Base-by-base conservation (phyloP, 805 yeast genomes). In the Candida anglica region DNA sequence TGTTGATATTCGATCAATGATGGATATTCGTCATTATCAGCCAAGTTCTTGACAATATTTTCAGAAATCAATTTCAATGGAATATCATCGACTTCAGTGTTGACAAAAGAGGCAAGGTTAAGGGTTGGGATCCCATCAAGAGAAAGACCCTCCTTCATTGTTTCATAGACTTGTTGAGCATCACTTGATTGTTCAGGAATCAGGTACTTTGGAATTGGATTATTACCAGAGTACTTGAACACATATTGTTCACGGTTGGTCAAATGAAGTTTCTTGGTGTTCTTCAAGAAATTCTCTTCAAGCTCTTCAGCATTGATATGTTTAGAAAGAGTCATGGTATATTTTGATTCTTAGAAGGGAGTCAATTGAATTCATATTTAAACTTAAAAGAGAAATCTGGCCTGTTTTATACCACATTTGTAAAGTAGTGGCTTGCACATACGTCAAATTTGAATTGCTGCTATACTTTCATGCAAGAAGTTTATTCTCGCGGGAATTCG, bases 1-100 rank as follows among this genome's bases (percentile, higher is more conserved):
- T 81, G 73, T 41, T 89, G 94, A 40, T 86, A 52, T 38, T 82
- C 91, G 48, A 85, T 67, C 56, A 88, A 57, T 30, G 88, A 82
- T 7, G 97, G 96, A 56, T 88, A 88, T 66, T 88, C 97, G 55
- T 89, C 96, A 47, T 82, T 81, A 59, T 88, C 97, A 6, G 96
- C 96, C 50, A 88, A 67, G 58, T 88, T 88, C 69, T 89, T 88
- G 46, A 85, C 80, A 39, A 87, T 48, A 56, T 88, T 88, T 56
- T 85, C 89, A 17, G 55, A 30, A 36, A 81, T 72, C 44, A 88
- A 69, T 42, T 66, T 65, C 38, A 46, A 36, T 20, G 60, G 60
- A 25, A 27, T 39, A 14, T 60, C 58, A 35, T 77, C 77, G 15
- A 81, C 52, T 43, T 66, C 72, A 6, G 95, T 88, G 61, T 85